Base-by-base conservation (phyloP, 768 basidiomycete genomes). In the Hypholoma fasciculare region DNA sequence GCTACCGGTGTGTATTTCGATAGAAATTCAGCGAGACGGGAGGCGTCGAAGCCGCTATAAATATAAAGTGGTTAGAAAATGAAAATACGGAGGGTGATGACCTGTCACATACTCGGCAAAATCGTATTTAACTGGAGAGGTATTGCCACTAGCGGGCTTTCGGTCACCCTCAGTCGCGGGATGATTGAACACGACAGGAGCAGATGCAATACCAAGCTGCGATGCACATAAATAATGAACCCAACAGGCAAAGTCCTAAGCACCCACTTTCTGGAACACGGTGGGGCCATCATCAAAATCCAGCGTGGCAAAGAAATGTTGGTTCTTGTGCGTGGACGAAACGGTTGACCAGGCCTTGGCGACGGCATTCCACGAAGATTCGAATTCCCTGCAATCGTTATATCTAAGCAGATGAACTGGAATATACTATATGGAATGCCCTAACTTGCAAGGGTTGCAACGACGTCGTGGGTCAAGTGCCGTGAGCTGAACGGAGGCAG, bases 361-460 rank as follows among this genome's bases (percentile, higher is more conserved):
- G 12, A 96, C 88, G 3, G 85, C 75, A n/a, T 80, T 80, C 82
- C 87, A 97, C 5, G 87, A 79, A 7, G 96, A 94, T 50, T 90
- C 84, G 67, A 98, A 96, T 64, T 91, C 84, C 70, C 94, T 96
- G 70, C n/a, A 17, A 46, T 57, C 59, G 14, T 54, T 39, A 34
- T 40, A 54, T 53, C 38, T 55, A 47, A 58, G 56, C 51, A 49
- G 56, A 39, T 27, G 43, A 26, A 16, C 6, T 1, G 6, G 50
- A 20, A n/a, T 7, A 20, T 23, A 50, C 6, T 9, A 34, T 34
- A 17, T 19, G 8, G 54, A 4, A 13, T 34, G 16, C 9, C 82
- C 92, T 74, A 65, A 93, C 96, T 79, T 89, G 90, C 97, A 99
- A 47, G 96, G 96, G n/a, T 70, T 72, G 71, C 97, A 99, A 71